These are phyloP conservation scores for Durio zibethinus DNA, from an alignment of 345 rosid species.

Conservation along the genomic window DNA sequence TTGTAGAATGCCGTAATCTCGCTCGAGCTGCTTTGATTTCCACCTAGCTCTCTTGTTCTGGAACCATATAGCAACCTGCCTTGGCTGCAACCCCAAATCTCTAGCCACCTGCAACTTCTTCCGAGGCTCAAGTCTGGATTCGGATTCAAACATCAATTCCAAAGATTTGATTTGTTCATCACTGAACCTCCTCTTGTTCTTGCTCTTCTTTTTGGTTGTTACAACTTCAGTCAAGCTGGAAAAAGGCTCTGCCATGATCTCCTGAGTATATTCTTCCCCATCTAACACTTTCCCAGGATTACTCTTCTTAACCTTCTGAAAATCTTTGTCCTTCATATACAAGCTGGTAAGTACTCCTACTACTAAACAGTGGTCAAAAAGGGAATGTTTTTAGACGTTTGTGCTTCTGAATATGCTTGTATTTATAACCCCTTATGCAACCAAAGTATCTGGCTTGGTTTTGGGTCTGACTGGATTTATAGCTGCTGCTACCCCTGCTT, in stretches of 20 bases:
- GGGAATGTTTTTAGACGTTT: not conserved
- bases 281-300: slow-evolving; percentile 29
- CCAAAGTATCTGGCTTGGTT: not conserved
- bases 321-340: not conserved
- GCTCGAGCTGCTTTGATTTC: slow-evolving; percentile 81
- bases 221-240: slow-evolving; percentile 12
- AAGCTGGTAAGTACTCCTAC: not conserved
- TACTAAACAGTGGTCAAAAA: not conserved
- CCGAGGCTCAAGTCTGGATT: slow-evolving; percentile 65
- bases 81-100: slow-evolving; percentile 76
- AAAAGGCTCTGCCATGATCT: slow-evolving; percentile 30
- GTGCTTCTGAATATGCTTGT: not conserved
- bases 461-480: not conserved
- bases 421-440: not conserved
- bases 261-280: slow-evolving; percentile 40
- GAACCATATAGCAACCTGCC: slow-evolving; percentile 93
- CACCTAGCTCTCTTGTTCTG: slow-evolving; percentile 87
- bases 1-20: slow-evolving; percentile 50
- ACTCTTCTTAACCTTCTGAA: not conserved
- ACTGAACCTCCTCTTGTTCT: slow-evolving; percentile 66
- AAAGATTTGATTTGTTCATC: slow-evolving; percentile 78
- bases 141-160: slow-evolving; percentile 67
- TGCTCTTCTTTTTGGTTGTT: slow-evolving; percentile 37
- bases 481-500: not conserved
- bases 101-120: slow-evolving; percentile 71